Percentiles rank a stretch among this genome's conserved stretches.
These are phyloP conservation scores for Pestalotiopsis sp. DNA, from an alignment of 2,329 filamentous ascomycete genomes.

Conservation along the genomic window DNA sequence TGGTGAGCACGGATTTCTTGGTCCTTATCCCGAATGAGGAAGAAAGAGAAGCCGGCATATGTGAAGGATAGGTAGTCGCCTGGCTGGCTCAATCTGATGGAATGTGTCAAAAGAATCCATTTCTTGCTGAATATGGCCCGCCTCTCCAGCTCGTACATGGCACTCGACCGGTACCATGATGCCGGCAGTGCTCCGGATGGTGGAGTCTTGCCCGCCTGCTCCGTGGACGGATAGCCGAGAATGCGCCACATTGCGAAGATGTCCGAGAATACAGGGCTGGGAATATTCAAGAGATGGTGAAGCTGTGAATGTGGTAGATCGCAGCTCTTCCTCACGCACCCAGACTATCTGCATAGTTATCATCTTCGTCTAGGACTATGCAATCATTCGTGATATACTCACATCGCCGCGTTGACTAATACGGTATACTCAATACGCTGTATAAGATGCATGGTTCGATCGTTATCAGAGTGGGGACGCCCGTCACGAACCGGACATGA, in stretches of 20 bases:
- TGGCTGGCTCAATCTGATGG: slow-evolving; percentile 40
- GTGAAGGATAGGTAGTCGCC: slow-evolving; percentile 61
- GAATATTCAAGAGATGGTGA: neutral
- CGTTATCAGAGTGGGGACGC: neutral
- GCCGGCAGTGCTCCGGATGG: slow-evolving; percentile 35
- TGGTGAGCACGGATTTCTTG: slow-evolving; percentile 61
- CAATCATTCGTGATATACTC: neutral
- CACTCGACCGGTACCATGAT: slow-evolving; percentile 44
- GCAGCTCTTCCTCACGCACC: neutral
- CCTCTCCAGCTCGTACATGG: slow-evolving; percentile 46
- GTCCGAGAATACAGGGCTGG: neutral
- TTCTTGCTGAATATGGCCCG: slow-evolving; percentile 43
- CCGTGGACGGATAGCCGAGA: neutral
- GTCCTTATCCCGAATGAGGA: slow-evolving; percentile 51
- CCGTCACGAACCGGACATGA: neutral
- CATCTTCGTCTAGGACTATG: neutral
- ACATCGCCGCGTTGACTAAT: neutral
- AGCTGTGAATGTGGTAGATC: neutral
- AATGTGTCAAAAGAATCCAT: slow-evolving; percentile 40
- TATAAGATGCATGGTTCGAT: neutral
- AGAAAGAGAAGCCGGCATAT: slow-evolving; percentile 57
- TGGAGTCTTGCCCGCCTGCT: slow-evolving; percentile 5
- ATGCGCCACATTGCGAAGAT: neutral
- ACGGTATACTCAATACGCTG: neutral
- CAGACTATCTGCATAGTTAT: neutral